phyloP scores from a whole-genome alignment of 306 rosid species.

The Rubus idaeus region DNA sequence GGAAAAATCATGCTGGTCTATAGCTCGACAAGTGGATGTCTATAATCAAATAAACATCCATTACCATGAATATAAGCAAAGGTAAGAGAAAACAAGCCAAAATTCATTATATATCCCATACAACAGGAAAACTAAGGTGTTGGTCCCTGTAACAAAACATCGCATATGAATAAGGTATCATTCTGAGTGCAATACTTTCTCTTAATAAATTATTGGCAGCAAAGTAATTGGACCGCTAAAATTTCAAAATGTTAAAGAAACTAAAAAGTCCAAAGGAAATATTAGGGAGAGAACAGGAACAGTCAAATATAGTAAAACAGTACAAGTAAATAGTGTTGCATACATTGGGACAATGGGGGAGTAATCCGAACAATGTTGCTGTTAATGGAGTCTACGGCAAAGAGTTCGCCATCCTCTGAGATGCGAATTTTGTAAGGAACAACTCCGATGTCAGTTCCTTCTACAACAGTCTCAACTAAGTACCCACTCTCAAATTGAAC shows the following conservation, averaged over 20 bases:
- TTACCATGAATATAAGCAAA: not conserved
- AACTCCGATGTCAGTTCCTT: conserved; percentile 85
- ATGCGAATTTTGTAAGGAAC: conserved; percentile 76
- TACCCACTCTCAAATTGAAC: conserved; percentile 94
- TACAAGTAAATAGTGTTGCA: conserved; percentile 12
- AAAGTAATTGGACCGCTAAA: not conserved
- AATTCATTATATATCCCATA: not conserved
- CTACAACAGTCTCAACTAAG: conserved; percentile 88
- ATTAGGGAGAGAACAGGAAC: not conserved
- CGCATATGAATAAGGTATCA: not conserved
- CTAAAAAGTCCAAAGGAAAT: not conserved
- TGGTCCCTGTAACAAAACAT: not conserved
- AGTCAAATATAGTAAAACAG: conserved; percentile 6
- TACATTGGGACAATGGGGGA: conserved; percentile 88
- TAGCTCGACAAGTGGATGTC: not conserved
- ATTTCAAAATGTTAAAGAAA: not conserved
- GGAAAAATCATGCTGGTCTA: not conserved
- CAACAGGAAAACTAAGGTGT: not conserved
- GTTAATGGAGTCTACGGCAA: conserved; percentile 75
- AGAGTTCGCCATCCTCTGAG: conserved; percentile 88
- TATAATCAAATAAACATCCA: conserved; percentile 1
- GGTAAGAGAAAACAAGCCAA: not conserved
- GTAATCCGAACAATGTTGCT: conserved; percentile 90
- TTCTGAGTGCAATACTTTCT: not conserved
- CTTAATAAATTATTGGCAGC: not conserved